Evolutionary conservation across 2,329 filamentous ascomycete genomes (phyloP).

Genomic region (Scytalidium lignicola): DNA sequence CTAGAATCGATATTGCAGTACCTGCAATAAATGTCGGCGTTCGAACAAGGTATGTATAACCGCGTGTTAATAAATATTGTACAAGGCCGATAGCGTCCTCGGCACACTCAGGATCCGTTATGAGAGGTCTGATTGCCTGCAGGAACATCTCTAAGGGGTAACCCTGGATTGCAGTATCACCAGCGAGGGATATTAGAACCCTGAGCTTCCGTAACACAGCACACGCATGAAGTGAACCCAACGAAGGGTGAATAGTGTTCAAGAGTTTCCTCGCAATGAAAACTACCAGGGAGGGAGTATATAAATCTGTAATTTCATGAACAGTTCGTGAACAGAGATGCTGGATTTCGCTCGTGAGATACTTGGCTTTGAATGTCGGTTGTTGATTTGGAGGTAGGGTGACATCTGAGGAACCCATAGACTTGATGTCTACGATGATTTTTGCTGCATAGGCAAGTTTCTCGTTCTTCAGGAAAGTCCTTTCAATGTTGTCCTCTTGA

Average conservation of each 20-base stretch:
- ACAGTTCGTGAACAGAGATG: constrained; percentile 71
- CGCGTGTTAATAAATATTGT: constrained; percentile 73
- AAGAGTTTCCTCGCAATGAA: constrained; percentile 73
- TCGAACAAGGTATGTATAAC: constrained; percentile 57
- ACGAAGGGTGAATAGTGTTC: constrained; percentile 72
- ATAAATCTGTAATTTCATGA: constrained; percentile 60
- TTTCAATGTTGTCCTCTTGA: constrained; percentile 72
- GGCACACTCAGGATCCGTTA: constrained; percentile 80
- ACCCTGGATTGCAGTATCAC: constrained; percentile 62
- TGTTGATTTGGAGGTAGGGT: constrained; percentile 74
- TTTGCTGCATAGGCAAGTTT: constrained; percentile 55
- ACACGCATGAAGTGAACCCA: constrained; percentile 83
- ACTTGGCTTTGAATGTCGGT: constrained; percentile 76
- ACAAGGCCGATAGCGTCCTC: constrained; percentile 85
- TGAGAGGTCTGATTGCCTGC: constrained; percentile 70
- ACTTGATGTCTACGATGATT: constrained; percentile 64
- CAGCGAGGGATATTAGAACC: constrained; percentile 74
- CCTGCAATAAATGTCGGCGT: constrained; percentile 75
- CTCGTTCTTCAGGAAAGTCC: constrained; percentile 55
- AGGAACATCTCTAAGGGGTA: constrained; percentile 91
- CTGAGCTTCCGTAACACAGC: constrained; percentile 82
- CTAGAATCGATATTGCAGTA: constrained; percentile 71
- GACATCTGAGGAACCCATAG: constrained; percentile 59
- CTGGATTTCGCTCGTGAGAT: constrained; percentile 68
- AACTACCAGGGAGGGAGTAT: constrained; percentile 70